Evolutionary conservation across 2,329 filamentous ascomycete species (phyloP), one percentile per base, ranked within the genome.

Genomic region (Lasiodiplodia citricola): DNA sequence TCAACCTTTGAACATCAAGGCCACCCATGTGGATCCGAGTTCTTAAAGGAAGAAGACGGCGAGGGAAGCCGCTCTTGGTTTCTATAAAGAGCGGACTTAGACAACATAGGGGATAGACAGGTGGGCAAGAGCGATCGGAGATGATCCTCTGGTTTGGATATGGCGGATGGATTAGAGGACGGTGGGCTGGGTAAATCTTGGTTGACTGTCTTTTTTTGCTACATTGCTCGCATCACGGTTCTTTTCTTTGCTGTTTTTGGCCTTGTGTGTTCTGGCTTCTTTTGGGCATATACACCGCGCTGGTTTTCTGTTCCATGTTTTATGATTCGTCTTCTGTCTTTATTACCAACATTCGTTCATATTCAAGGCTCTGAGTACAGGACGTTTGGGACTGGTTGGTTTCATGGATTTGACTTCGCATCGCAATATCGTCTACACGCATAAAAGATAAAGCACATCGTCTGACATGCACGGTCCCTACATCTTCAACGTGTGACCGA

Each of bases 1-100:
- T 13, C 67, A 68, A 38, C 67, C 67, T 11, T 47, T 68, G 67
- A 64, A 56, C n/a, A 68, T 68, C n/a, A 68, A 68, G 57, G 31
- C 57, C 2, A 68, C 35, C 16, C 67, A 68, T 28, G 67, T 68
- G n/a, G 67, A 68, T 51, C 67, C 67, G 35, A 68, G 67, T 23
- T 68, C 67, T 8, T 68, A 56, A 64, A 28, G 38, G 37, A 14
- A 44, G 56, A 37, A 28, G 10, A 47, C 37, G 18, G 2, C 16
- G 7, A 4, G 4, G 37, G 4, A 50, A 16, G 18, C 3, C 13
- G 31, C 18, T 47, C 44, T 11, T 21, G 28, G 13, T 52, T 18
- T 38, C 47, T 31, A 25, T 38, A 25, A 25, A 28, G 60, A 25
- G 11, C 37, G 31, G 38, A 18, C 35, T 28, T 37, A 64, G 47